Evolutionary conservation across 352 stramenopile species (phyloP).

Genomic region (Phytophthora brassicae): DNA sequence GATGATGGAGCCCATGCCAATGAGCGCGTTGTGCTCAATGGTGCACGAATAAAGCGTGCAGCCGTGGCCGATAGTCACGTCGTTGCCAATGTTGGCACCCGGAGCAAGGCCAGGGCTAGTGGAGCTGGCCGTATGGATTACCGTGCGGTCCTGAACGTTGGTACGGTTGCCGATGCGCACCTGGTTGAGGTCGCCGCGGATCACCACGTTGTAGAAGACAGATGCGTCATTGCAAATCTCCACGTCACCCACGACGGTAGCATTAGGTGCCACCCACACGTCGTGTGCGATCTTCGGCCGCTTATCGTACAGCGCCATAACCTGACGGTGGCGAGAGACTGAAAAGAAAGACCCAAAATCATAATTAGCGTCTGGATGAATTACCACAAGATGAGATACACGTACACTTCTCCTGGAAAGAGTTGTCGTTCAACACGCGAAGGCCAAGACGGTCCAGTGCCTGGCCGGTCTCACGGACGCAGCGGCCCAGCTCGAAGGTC

Average conservation of each 20-base stretch:
- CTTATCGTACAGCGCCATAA: slow-evolving; percentile 94
- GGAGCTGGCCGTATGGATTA: slow-evolving; percentile 92
- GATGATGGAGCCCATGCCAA: slow-evolving; percentile 96
- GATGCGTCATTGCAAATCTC: slow-evolving; percentile 94
- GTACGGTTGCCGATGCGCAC: slow-evolving; percentile 95
- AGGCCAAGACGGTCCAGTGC: slow-evolving; percentile 94
- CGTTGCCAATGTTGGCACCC: slow-evolving; percentile 93
- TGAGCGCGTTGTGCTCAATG: slow-evolving; percentile 95
- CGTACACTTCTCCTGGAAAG: slow-evolving; percentile 92
- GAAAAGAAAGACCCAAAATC: no score
- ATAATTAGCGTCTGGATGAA: neutral
- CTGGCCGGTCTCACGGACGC: slow-evolving; percentile 96
- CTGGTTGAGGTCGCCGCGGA: slow-evolving; percentile 92
- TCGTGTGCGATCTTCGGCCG: slow-evolving; percentile 88
- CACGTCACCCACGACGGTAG: slow-evolving; percentile 96
- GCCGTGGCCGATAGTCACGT: slow-evolving; percentile 95
- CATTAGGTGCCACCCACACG: slow-evolving; percentile 95
- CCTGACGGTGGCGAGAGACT: slow-evolving; percentile 92
- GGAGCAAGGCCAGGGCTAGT: slow-evolving; percentile 74
- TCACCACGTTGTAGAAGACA: slow-evolving; percentile 96
- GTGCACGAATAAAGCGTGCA: slow-evolving; percentile 96
- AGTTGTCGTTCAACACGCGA: slow-evolving; percentile 81
- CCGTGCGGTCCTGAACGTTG: slow-evolving; percentile 96
- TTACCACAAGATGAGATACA: neutral
- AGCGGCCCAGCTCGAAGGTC: slow-evolving; percentile 89